A percentile compares a stretch with the other conserved stretches of the same genome.
Evolutionary conservation across 192 early-diverging fungal species (phyloP).

Genomic region (Lobosporangium transversale): DNA sequence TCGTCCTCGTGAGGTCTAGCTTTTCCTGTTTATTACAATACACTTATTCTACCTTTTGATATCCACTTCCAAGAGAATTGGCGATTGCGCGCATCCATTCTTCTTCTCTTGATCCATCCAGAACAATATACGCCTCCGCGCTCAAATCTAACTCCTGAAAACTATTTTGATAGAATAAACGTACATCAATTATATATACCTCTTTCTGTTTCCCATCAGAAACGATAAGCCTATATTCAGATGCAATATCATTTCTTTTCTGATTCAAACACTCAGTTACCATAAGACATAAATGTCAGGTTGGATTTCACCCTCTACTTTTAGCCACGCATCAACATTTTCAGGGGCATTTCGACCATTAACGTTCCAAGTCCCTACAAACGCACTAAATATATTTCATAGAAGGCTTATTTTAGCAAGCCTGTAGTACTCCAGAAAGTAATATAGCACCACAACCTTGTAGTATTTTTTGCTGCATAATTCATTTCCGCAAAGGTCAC

Average conservation of each 20-base stretch:
- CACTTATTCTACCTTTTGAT: slow-evolving; percentile 29
- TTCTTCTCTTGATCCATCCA: slow-evolving; percentile 80
- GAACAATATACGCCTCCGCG: slow-evolving; percentile 85
- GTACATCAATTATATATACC: background rate
- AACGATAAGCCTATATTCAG: too few relatives aligned
- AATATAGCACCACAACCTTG: too few relatives aligned
- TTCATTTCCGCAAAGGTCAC: background rate
- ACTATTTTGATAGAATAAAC: slow-evolving; percentile 50
- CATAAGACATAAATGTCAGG: slow-evolving; percentile 80
- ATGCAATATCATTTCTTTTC: too few relatives aligned
- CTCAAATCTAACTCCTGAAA: slow-evolving; percentile 93
- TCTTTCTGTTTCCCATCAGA: background rate
- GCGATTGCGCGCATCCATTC: slow-evolving; percentile 85
- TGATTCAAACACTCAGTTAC: slow-evolving; percentile 39
- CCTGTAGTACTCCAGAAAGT: too few relatives aligned
- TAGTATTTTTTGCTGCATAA: too few relatives aligned
- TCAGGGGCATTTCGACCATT: slow-evolving; percentile 76
- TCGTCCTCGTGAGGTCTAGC: too few relatives aligned
- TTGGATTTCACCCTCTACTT: slow-evolving; percentile 50
- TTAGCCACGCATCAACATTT: slow-evolving; percentile 73
- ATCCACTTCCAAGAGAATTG: slow-evolving; percentile 62
- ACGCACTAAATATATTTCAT: slow-evolving; percentile 68
- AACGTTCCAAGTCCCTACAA: slow-evolving; percentile 93
- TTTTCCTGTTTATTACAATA: too few relatives aligned
- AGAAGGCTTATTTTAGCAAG: too few relatives aligned